These are phyloP conservation scores for Mycena polygramma DNA, from an alignment of 768 basidiomycete genomes.

Conservation along the genomic window DNA sequence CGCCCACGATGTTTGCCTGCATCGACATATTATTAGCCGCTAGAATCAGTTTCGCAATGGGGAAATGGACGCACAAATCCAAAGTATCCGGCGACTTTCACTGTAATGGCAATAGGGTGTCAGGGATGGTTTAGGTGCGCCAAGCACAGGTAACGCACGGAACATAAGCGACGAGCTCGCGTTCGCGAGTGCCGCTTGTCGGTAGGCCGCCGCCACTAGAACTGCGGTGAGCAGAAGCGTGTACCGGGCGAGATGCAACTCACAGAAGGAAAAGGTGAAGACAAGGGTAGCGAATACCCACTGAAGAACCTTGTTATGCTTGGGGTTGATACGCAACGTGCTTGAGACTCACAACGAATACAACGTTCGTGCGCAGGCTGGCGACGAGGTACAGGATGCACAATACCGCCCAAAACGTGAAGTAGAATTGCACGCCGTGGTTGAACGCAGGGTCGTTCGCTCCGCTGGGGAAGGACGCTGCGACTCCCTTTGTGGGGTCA, in stretches of 20 bases:
- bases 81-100: conserved; percentile 32
- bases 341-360: conserved; percentile 30
- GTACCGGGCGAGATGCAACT: neutral
- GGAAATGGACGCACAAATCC: conserved; percentile 26
- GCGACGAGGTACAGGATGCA: conserved; percentile 33
- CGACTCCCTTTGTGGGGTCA: conserved; percentile 36
- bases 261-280: conserved; percentile 27
- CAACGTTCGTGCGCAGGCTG: conserved; percentile 32
- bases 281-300: conserved; percentile 30
- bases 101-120: neutral
- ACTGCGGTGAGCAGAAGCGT: neutral
- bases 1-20: conserved; percentile 23
- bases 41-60: neutral
- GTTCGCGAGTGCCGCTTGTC: conserved; percentile 24
- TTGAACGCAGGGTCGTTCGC: conserved; percentile 24
- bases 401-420: conserved; percentile 32
- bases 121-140: neutral
- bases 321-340: no score
- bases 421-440: conserved; percentile 34
- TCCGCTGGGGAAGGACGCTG: conserved; percentile 22
- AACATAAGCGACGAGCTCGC: conserved; percentile 11
- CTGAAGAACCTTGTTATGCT: neutral
- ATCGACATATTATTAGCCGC: neutral
- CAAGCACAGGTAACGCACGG: conserved; percentile 8
- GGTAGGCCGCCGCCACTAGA: conserved; percentile 20